phyloP scores from a whole-genome alignment of 495 filamentous ascomycete species.

The Aspergillus indologenus region DNA sequence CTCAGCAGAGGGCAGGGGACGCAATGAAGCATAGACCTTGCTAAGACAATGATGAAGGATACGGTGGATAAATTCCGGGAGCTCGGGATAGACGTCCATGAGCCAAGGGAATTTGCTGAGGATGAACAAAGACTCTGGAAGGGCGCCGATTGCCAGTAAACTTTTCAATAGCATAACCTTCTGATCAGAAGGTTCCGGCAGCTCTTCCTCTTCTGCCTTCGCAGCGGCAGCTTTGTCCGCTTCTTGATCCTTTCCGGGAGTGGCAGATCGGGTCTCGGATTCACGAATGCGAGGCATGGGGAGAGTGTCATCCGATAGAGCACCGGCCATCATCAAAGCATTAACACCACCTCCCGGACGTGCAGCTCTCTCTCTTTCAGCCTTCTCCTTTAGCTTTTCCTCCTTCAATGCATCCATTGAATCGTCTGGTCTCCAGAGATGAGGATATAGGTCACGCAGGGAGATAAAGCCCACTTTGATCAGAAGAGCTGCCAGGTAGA shows the following conservation, averaged over 20 bases:
- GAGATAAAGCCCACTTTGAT: slow-evolving; percentile 98
- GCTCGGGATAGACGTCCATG: slow-evolving; percentile 74
- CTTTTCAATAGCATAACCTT: slow-evolving; percentile 81
- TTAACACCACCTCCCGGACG: slow-evolving; percentile 68
- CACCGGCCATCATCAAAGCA: slow-evolving; percentile 85
- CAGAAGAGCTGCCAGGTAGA: slow-evolving; percentile 83
- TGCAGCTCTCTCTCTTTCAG: slow-evolving; percentile 66
- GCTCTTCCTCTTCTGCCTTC: slow-evolving; percentile 53
- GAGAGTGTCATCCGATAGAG: slow-evolving; percentile 77
- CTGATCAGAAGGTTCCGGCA: slow-evolving; percentile 84
- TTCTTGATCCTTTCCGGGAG: slow-evolving; percentile 51
- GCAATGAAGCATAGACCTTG: slow-evolving; percentile 57
- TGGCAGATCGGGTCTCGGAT: slow-evolving; percentile 39
- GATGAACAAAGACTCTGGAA: slow-evolving; percentile 91
- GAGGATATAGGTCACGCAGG: slow-evolving; percentile 87
- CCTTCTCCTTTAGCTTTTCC: slow-evolving; percentile 70
- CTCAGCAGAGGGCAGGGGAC: slow-evolving; percentile 40
- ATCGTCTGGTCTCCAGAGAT: slow-evolving; percentile 82
- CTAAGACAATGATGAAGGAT: slow-evolving; percentile 76
- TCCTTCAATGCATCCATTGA: slow-evolving; percentile 69
- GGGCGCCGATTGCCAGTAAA: slow-evolving; percentile 83
- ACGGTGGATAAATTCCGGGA: slow-evolving; percentile 75
- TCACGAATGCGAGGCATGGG: slow-evolving; percentile 49
- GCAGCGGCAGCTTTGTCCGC: slow-evolving; percentile 44
- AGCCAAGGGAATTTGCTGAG: slow-evolving; percentile 91